A percentile compares a stretch with the other conserved stretches of the same genome.
Conservation (phyloP, 345 rosid genomes). For the Murraya koenigii region DNA sequence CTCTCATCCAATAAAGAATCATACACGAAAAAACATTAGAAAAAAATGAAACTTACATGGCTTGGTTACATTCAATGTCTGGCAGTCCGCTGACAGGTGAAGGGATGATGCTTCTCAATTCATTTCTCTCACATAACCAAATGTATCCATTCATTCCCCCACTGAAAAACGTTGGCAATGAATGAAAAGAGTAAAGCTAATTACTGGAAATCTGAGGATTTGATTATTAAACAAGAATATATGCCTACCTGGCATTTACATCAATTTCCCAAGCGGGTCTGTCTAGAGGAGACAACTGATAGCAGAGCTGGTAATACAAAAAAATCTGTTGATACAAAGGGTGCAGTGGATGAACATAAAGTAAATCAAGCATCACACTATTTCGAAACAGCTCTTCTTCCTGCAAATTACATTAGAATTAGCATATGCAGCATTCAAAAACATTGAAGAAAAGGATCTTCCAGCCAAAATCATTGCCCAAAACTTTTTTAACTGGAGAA, state of each 20-base stretch:
- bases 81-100: constrained; percentile 80
- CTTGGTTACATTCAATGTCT: constrained; percentile 57
- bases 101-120: constrained; percentile 27
- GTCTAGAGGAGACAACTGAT: constrained; percentile 38
- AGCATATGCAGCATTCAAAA: constrained; percentile 11
- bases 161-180: constrained; percentile 43
- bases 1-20: constrained; percentile 11
- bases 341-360: constrained; percentile 66
- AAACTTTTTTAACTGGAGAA: background rate
- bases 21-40: constrained; percentile 16
- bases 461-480: background rate
- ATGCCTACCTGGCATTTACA: constrained; percentile 60
- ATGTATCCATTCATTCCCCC: constrained; percentile 90
- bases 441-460: background rate
- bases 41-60: constrained; percentile 49
- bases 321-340: constrained; percentile 54
- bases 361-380: constrained; percentile 85
- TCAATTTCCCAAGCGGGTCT: constrained; percentile 46
- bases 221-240: background rate
- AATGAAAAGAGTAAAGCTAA: constrained; percentile 18
- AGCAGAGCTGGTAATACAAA: constrained; percentile 34
- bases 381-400: constrained; percentile 77
- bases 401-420: constrained; percentile 33
- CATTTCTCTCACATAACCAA: constrained; percentile 70
- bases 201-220: constrained; percentile 4